Conservation (phyloP, 2,329 filamentous ascomycete species). For the Bipolaris oryzae region DNA sequence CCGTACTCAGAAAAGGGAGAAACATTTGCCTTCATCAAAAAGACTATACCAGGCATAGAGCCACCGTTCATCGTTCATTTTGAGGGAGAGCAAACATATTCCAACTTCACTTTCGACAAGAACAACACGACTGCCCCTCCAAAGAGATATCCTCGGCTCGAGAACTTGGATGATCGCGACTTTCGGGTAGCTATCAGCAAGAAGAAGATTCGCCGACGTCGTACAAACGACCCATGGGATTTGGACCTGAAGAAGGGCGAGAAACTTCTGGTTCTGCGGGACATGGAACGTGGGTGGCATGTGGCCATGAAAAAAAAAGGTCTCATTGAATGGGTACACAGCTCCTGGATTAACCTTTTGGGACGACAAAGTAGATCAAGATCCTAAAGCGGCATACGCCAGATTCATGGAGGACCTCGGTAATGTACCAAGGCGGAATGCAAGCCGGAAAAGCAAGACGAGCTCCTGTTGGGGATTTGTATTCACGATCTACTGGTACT, state of each 20-base stretch:
- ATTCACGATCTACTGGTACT: slow-evolving; percentile 35
- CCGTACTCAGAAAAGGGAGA: slow-evolving; percentile 27
- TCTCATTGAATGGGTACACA: slow-evolving; percentile 32
- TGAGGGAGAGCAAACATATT: slow-evolving; percentile 18
- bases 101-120: slow-evolving; percentile 9
- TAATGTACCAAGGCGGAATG: slow-evolving; percentile 25
- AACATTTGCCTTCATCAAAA: slow-evolving; percentile 38
- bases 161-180: background rate
- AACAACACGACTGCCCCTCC: background rate
- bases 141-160: slow-evolving; percentile 4
- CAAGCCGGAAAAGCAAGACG: slow-evolving; percentile 23
- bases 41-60: slow-evolving; percentile 16
- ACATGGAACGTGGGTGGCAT: slow-evolving; percentile 35
- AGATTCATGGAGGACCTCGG: slow-evolving; percentile 26
- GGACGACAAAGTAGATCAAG: slow-evolving; percentile 13
- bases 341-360: slow-evolving; percentile 32
- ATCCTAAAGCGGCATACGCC: slow-evolving; percentile 24
- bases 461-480: slow-evolving; percentile 31
- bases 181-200: slow-evolving; percentile 31
- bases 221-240: slow-evolving; percentile 33
- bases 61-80: slow-evolving; percentile 28
- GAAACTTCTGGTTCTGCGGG: slow-evolving; percentile 29
- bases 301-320: slow-evolving; percentile 21
- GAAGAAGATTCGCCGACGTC: slow-evolving; percentile 28
- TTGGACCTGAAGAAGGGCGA: slow-evolving; percentile 31